Evolutionary conservation across 1,284 basidiomycete genomes (phyloP).

Genomic region (Tilletia walkeri): DNA sequence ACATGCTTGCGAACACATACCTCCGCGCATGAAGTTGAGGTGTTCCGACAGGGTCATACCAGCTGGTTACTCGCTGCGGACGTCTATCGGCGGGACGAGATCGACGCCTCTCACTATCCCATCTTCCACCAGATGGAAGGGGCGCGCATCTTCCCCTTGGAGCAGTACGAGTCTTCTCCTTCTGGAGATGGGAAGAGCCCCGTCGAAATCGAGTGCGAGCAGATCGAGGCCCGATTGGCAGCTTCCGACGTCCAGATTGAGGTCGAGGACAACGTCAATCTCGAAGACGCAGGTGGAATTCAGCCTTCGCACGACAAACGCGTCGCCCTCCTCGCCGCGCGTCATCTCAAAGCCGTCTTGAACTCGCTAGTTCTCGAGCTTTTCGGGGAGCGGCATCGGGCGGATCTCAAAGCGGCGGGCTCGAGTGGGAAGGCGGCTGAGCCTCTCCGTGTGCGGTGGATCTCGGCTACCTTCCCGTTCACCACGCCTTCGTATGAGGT

Average conservation of each 20-base stretch:
- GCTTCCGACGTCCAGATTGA: conserved; percentile 62
- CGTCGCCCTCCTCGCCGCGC: conserved; percentile 64
- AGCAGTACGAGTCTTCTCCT: conserved; percentile 52
- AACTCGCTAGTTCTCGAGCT: conserved; percentile 82
- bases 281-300: conserved; percentile 72
- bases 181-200: conserved; percentile 31
- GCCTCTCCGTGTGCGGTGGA: conserved; percentile 89
- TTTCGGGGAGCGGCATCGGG: conserved; percentile 62
- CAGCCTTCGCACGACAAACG: conserved; percentile 72
- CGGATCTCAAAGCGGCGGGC: conserved; percentile 55
- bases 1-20: conserved; percentile 96
- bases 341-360: conserved; percentile 85
- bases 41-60: conserved; percentile 73
- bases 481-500: conserved; percentile 97
- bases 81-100: conserved; percentile 97
- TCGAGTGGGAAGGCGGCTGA: conserved; percentile 23
- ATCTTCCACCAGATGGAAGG: conserved; percentile 99
- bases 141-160: conserved; percentile 69
- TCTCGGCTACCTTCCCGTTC: conserved; percentile 96
- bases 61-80: conserved; percentile 94
- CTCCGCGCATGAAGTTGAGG: conserved; percentile 93
- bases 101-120: conserved; percentile 93
- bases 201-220: conserved; percentile 63
- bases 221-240: conserved; percentile 60
- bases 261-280: conserved; percentile 78